Evolutionary conservation across 768 basidiomycete genomes (phyloP), one percentile per base, ranked within the genome.

Genomic region (Pisolithus marmoratus): DNA sequence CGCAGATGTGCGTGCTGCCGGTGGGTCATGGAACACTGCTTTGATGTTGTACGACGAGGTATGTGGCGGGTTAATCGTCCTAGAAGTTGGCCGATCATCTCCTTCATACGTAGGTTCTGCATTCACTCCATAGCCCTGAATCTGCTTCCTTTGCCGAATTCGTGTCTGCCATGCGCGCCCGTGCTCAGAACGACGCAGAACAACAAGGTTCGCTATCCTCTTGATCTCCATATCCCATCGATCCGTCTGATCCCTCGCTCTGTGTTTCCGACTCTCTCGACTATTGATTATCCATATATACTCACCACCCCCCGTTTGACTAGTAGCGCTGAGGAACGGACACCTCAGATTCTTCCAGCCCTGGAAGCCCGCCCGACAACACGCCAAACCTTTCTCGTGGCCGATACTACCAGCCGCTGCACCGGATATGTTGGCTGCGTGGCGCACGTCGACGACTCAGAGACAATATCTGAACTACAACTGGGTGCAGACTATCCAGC

Each of bases 371-470:
- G 57, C 66, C 2, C 60, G 66, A 14, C 51, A 68, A 38, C 69
- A 70, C 15, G 62, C 68, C 1, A 68, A 64, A 31, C 66, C 66
- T 0, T 70, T 68, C 51, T 60, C 57, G 8, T 67, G 68, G 66
- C 66, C 66, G 0, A 64, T 70, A 63, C 60, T 69, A 2, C 66
- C 66, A 2, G 0, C 40, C 0, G 54, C 27, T 19, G 58, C 66
- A 7, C 58, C 60, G 15, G 66, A 68, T 14, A 62, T 68, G n/a
- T 54, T 69, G 41, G 56, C 46, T 3, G 19, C 59, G 2, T 67
- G 66, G 66, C 55, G 54, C 41, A 58, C 64, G 11, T 61, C 53
- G 4, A 51, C 34, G 7, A 15, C 59, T 37, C 63, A 68, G 44
- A 57, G 57, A 19, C 66, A 68, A 42, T 49, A 70, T 6, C 53